These are phyloP conservation scores for Ceratocystis papillata DNA, from an alignment of 2,329 filamentous ascomycete genomes.

Conservation along the genomic window DNA sequence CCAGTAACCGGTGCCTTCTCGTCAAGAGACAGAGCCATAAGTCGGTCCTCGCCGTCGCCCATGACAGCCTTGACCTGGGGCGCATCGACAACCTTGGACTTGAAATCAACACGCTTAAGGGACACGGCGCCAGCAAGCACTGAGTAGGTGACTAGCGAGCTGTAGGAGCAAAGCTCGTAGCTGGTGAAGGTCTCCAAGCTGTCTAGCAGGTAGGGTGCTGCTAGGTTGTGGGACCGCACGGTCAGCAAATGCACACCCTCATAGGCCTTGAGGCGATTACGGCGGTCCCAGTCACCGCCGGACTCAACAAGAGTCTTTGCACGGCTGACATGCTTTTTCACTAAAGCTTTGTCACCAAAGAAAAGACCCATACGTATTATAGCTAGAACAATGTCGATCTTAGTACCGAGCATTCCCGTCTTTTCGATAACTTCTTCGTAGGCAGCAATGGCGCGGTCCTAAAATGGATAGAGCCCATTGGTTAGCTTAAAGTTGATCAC, in stretches of 20 bases:
- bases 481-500: neutral
- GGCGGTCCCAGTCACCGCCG: slow-evolving; percentile 95
- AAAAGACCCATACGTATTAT: slow-evolving; percentile 94
- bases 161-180: slow-evolving; percentile 97
- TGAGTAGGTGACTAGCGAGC: slow-evolving; percentile 84
- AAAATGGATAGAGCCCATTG: neutral
- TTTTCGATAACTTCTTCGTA: slow-evolving; percentile 94
- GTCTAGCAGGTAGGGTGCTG: slow-evolving; percentile 87
- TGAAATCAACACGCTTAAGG: slow-evolving; percentile 95
- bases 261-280: slow-evolving; percentile 97
- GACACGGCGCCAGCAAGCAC: slow-evolving; percentile 90
- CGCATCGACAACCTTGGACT: slow-evolving; percentile 95
- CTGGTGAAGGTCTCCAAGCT: slow-evolving; percentile 96
- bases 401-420: slow-evolving; percentile 90
- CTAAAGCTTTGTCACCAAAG: slow-evolving; percentile 83
- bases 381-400: slow-evolving; percentile 93
- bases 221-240: slow-evolving; percentile 77
- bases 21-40: slow-evolving; percentile 69
- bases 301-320: slow-evolving; percentile 84
- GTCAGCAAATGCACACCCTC: slow-evolving; percentile 89
- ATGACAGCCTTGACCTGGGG: slow-evolving; percentile 97
- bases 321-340: slow-evolving; percentile 88
- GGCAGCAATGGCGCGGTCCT: slow-evolving; percentile 89
- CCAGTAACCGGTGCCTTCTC: slow-evolving; percentile 56
- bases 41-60: slow-evolving; percentile 77